Evolutionary conservation across 495 filamentous ascomycete species (phyloP).

Genomic region (Aspergillus biplanus): DNA sequence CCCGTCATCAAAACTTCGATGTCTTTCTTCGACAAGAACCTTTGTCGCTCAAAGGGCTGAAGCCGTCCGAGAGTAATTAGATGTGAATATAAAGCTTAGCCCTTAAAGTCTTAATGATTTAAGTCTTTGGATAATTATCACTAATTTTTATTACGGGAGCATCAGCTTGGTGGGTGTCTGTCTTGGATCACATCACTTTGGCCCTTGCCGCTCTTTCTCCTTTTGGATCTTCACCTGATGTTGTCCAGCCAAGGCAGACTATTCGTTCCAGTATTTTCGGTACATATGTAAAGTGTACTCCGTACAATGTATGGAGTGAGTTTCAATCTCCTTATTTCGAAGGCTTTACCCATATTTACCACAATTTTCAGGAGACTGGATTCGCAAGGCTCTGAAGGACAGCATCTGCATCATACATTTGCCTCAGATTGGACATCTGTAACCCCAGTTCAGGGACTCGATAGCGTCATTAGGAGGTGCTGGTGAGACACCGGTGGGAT

Average conservation of each 20-base stretch:
- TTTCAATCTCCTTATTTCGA: background rate
- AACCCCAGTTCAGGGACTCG: constrained; percentile 13
- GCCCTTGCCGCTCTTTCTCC: constrained; percentile 2
- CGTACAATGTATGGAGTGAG: background rate
- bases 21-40: no score
- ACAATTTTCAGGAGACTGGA: background rate
- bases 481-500: background rate
- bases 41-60: background rate
- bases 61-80: background rate
- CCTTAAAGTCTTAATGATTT: background rate
- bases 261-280: constrained; percentile 11
- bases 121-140: constrained; percentile 1
- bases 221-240: constrained; percentile 2
- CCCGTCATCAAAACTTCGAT: no score
- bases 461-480: constrained; percentile 25
- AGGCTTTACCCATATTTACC: constrained; percentile 1
- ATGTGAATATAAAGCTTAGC: background rate
- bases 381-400: background rate
- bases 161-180: constrained; percentile 2
- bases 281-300: background rate
- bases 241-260: constrained; percentile 24
- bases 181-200: constrained; percentile 4
- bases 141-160: background rate
- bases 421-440: background rate
- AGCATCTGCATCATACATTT: constrained; percentile 1